phyloP scores from a whole-genome alignment of 108 stramenopile genomes.

The Cyclotella baltica region DNA sequence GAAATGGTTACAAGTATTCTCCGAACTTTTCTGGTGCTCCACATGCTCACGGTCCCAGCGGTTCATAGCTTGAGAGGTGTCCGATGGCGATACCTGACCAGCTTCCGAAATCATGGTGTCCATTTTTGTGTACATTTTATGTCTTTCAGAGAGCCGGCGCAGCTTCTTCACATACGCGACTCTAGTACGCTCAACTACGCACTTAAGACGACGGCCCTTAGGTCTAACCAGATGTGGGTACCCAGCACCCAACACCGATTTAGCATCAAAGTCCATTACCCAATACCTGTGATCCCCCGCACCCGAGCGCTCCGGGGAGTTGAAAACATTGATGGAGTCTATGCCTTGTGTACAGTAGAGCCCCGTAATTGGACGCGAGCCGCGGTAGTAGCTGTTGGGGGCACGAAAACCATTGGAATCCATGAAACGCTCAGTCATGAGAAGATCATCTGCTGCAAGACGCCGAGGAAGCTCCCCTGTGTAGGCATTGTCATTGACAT shows the following conservation, averaged over 20 bases:
- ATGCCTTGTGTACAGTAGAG: background rate
- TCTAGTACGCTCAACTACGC: background rate
- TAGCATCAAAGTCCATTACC: background rate
- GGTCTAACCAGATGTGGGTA: background rate
- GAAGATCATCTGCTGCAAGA: background rate
- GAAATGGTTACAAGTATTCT: background rate
- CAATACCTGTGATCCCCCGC: background rate
- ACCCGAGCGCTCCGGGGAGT: background rate
- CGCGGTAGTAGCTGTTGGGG: background rate
- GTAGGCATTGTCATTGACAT: slow-evolving; percentile 9
- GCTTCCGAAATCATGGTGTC: no score
- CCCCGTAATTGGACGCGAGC: background rate
- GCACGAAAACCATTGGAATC: background rate
- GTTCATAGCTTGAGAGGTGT: background rate
- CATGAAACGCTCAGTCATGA: background rate
- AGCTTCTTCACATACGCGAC: background rate
- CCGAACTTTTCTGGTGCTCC: background rate
- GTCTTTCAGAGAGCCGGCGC: background rate
- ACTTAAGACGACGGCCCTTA: background rate
- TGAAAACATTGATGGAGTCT: background rate
- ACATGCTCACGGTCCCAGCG: background rate
- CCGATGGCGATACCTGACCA: background rate
- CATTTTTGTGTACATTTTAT: background rate
- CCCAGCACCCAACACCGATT: background rate
- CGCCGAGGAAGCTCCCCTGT: background rate